phyloP scores from a whole-genome alignment of 179 eudicot genomes.

The Monotropa hypopitys region DNA sequence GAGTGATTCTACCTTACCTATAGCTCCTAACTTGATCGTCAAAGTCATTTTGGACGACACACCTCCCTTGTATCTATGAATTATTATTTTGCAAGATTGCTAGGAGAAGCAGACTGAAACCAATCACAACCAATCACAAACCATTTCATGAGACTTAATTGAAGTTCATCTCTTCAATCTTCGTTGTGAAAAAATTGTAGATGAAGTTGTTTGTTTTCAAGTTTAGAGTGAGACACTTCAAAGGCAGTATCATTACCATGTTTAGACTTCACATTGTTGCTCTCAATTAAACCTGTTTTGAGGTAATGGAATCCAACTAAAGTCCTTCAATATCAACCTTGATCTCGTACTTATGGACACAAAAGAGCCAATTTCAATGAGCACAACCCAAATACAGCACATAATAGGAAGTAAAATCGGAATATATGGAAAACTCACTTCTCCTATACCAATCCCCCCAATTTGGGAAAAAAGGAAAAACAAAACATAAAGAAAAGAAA shows the following conservation, averaged over 20 bases:
- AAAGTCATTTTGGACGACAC: no score
- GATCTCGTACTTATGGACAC: background rate
- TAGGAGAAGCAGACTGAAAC: no score
- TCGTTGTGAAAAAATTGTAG: no score
- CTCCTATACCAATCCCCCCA: constrained; percentile 61
- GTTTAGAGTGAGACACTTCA: background rate
- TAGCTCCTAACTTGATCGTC: no score
- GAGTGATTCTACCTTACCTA: no score
- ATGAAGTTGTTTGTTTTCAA: no score
- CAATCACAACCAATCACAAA: no score
- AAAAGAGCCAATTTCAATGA: background rate
- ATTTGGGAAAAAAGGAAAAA: constrained; percentile 18
- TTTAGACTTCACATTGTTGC: background rate
- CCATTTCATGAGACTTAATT: no score
- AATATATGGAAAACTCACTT: constrained; percentile 14
- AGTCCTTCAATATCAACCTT: background rate
- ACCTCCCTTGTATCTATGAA: no score
- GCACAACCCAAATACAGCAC: background rate
- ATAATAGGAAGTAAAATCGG: background rate
- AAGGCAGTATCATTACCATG: background rate
- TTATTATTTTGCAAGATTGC: no score
- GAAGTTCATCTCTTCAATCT: no score
- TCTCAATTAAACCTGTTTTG: background rate
- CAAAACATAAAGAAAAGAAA: background rate
- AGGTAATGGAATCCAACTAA: background rate